Evolutionary conservation across 2,329 filamentous ascomycete genomes (phyloP).

Genomic region (Trematosphaeria pertusa): DNA sequence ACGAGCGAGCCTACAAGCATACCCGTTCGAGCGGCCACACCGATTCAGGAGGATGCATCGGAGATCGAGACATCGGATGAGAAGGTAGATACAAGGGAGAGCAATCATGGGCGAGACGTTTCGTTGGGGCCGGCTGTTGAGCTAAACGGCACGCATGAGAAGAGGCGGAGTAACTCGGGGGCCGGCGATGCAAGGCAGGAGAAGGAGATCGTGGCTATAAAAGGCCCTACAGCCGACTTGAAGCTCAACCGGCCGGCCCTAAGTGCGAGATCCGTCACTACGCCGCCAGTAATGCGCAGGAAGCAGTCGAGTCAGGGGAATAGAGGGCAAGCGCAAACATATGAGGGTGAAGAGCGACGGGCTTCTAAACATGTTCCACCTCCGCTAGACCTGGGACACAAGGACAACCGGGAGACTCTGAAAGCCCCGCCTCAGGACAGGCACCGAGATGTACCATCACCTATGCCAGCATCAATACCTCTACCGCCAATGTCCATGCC

Average conservation of each 20-base stretch:
- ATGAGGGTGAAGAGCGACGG: constrained; percentile 31
- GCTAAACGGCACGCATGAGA: constrained; percentile 15
- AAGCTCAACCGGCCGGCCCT: constrained; percentile 39
- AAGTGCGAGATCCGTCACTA: constrained; percentile 43
- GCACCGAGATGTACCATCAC: constrained; percentile 46
- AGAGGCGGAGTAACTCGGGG: constrained; percentile 16
- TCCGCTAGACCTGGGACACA: constrained; percentile 44
- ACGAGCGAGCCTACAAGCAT: constrained; percentile 62
- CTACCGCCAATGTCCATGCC: constrained; percentile 69
- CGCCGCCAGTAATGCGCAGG: constrained; percentile 47
- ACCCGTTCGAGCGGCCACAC: constrained; percentile 54
- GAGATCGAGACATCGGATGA: constrained; percentile 29
- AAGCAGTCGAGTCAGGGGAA: constrained; percentile 42
- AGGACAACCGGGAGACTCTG: constrained; percentile 27
- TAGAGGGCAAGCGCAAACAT: constrained; percentile 21
- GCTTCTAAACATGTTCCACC: constrained; percentile 32
- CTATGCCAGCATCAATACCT: constrained; percentile 62
- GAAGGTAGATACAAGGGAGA: constrained; percentile 20
- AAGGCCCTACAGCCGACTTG: constrained; percentile 31
- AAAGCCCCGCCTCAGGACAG: constrained; percentile 41
- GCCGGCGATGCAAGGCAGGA: constrained; percentile 22
- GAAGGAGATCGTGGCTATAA: constrained; percentile 40
- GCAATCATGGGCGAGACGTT: constrained; percentile 26
- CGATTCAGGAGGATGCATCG: constrained; percentile 44
- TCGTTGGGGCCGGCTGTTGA: constrained; percentile 30